phyloP scores from a whole-genome alignment of 345 rosid genomes.

The Eucalyptus victrix region DNA sequence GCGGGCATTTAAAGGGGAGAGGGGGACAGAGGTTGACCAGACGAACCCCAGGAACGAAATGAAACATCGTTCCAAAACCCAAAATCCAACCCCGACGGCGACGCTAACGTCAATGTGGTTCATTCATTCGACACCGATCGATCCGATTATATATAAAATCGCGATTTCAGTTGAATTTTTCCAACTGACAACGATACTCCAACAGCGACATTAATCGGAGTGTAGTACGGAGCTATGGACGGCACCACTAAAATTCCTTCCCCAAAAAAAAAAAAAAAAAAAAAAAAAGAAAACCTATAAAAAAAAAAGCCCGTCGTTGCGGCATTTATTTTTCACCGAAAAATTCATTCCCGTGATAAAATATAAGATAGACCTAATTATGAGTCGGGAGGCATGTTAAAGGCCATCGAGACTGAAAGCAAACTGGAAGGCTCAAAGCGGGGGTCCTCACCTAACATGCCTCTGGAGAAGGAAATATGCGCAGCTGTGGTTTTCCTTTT shows the following conservation, averaged over 20 bases:
- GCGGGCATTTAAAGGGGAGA: background rate
- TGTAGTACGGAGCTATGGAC: background rate
- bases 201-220: background rate
- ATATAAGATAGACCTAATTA: background rate
- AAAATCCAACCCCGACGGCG: background rate
- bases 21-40: background rate
- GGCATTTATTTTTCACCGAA: background rate
- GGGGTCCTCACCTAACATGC: background rate
- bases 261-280: too few species aligned
- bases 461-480: background rate
- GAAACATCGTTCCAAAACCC: background rate
- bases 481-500: background rate
- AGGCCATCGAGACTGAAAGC: background rate
- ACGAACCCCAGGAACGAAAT: background rate
- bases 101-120: background rate
- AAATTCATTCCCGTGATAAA: background rate
- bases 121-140: background rate
- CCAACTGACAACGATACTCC: background rate
- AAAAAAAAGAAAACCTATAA: too few species aligned
- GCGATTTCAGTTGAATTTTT: background rate
- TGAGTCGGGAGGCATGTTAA: background rate
- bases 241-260: background rate
- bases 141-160: background rate
- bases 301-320: rapidly evolving
- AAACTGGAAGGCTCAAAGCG: background rate